Base-by-base conservation (phyloP, 75 land plant species). In the Adiantum capillusveneris region DNA sequence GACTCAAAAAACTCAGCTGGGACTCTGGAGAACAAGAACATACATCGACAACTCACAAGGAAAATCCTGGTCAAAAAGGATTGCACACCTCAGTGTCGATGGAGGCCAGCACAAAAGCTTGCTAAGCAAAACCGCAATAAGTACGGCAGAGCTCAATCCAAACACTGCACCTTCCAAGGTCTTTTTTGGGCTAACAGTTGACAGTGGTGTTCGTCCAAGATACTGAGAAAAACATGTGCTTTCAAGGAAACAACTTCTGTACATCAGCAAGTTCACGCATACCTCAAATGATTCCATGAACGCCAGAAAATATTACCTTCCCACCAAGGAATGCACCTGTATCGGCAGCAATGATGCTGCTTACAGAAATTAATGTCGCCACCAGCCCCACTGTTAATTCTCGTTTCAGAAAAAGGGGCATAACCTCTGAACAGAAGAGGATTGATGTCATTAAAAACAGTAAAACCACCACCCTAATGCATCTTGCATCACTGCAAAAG, bases 251-350 rank as follows among this genome's bases (percentile, higher is more conserved):
- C 3, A 9, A 34, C 9, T 34, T 34, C 37, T 34, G 37, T n/a
- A n/a, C n/a, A n/a, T n/a, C n/a, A n/a, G n/a, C n/a, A n/a, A n/a
- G n/a, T n/a, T n/a, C n/a, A n/a, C n/a, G n/a, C n/a, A n/a, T n/a
- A n/a, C n/a, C n/a, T n/a, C n/a, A n/a, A n/a, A n/a, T n/a, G n/a
- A n/a, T n/a, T n/a, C n/a, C n/a, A n/a, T 31, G 25, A 41, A 60
- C 7, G 0, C 0, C 0, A 18, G 17, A 37, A 13, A 16, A 17
- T 34, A 52, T 44, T 74, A 85, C 98, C 96, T 72, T 89, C 28
- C 98, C 98, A 42, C 96, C 90, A 39, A 94, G 45, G 65, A 81
- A 94, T 58, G 96, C 96, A 74, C 57, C 88, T 24, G 96, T 94
- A 65, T 94, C 96, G 37, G 98, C 98, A 50, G 95, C 95, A 75